Conservation (phyloP, 257 asterid species). For the Coffea canephora region DNA sequence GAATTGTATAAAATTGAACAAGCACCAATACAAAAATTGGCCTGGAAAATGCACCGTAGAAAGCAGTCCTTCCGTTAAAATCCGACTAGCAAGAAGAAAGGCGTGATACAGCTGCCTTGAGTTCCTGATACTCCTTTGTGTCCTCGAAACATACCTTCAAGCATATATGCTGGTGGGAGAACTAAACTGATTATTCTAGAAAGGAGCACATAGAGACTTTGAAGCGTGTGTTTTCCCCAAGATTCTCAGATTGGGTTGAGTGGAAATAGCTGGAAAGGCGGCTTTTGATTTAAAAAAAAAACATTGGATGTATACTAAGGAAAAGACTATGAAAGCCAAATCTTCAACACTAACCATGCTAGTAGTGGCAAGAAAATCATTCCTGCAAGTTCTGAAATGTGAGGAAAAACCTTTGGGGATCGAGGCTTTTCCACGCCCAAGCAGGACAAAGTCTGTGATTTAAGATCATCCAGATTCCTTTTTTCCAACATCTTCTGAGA, state of each 20-base stretch:
- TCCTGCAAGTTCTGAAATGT: constrained; percentile 54
- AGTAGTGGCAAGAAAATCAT: constrained; percentile 47
- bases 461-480: too few relatives aligned
- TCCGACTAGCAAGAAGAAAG: constrained; percentile 61
- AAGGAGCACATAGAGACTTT: constrained; percentile 35
- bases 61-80: constrained; percentile 77
- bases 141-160: constrained; percentile 50
- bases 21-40: constrained; percentile 80
- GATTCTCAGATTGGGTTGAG: constrained; percentile 39
- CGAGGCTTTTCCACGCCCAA: not conserved
- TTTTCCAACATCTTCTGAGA: too few relatives aligned
- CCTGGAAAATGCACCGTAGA: constrained; percentile 47
- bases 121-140: constrained; percentile 49
- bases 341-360: constrained; percentile 65
- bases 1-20: constrained; percentile 55
- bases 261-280: constrained; percentile 51
- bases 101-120: constrained; percentile 60
- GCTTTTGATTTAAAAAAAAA: constrained; percentile 36
- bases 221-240: constrained; percentile 34
- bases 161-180: constrained; percentile 59
- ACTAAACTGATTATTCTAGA: constrained; percentile 59
- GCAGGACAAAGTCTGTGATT: too few relatives aligned
- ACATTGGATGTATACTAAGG: constrained; percentile 48
- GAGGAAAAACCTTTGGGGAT: constrained; percentile 26
- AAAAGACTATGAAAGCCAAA: constrained; percentile 46